Base-by-base conservation (phyloP, 768 basidiomycete species). In the Leccinum olivaceopallidum region DNA sequence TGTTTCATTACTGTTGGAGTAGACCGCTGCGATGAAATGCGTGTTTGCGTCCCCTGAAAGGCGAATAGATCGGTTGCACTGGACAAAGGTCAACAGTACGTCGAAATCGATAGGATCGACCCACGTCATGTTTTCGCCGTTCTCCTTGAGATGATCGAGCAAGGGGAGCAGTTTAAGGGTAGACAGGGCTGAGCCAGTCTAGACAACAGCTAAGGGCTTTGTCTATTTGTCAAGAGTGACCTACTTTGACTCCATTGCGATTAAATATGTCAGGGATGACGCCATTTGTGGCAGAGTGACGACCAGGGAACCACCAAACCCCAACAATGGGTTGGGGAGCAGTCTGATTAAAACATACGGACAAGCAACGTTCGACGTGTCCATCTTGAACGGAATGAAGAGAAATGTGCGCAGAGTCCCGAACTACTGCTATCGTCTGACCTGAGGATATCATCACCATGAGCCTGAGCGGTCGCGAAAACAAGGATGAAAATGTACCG, bases 351-450 rank as follows among this genome's bases (percentile, higher is more conserved):
- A 61, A 53, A 42, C 70, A 65, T 48, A 85, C 66, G 22, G 78
- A 74, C 47, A 89, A 68, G 18, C 74, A 75, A 30, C 82, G 79
- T 60, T 84, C 78, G 62, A 83, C 76, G 49, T 74, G 79, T 7
- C 92, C 92, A 71, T 93, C 86, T 73, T 93, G 90, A 24, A 93
- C 76, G 12, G 92, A 93, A 71, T 90, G 89, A 26, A 94, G 72
- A 12, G 84, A 85, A 32, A 94, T 72, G 26, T 81, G 78, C 44
- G 86, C 83, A 47, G 89, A 90, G 63, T 90, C 79, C 59, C 87
- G 87, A 30, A 85, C 80, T 18, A 91, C 81, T 18, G 88, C 90
- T 61, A 94, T 82, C 52, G 80, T 85, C 73, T 89, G 87, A 55
- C 86, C 86, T 89, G 67, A 36, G 26, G 8, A 37, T 57, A 49